phyloP scores from a whole-genome alignment of 345 rosid genomes.

The Lagerstroemia speciosa region DNA sequence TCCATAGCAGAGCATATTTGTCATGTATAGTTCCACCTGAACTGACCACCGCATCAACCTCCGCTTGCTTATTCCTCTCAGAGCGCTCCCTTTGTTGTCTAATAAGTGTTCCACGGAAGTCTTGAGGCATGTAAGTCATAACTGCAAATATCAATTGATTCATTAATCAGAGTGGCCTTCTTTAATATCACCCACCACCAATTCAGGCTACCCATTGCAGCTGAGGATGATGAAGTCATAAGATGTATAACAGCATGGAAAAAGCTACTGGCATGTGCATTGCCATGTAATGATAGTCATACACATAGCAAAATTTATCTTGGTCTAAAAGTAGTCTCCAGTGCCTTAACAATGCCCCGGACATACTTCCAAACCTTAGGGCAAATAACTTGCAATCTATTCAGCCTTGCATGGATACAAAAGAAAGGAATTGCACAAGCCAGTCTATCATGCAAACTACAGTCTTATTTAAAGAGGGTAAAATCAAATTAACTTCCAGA shows the following conservation, averaged over 20 bases:
- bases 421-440: not conserved
- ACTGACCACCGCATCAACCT: constrained; percentile 67
- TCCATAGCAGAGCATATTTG: constrained; percentile 78
- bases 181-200: not conserved
- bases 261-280: not conserved
- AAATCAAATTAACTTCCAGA: not conserved
- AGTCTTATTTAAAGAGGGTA: not conserved
- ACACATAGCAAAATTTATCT: no score
- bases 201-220: not conserved
- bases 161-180: not conserved
- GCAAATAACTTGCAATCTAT: not conserved
- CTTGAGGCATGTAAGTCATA: constrained; percentile 99
- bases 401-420: not conserved
- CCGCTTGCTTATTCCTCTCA: constrained; percentile 94
- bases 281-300: not conserved
- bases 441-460: not conserved
- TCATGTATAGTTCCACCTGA: constrained; percentile 78
- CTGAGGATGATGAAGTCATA: not conserved
- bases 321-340: not conserved
- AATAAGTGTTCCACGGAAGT: constrained; percentile 82
- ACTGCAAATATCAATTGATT: constrained; percentile 33
- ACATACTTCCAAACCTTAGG: not conserved
- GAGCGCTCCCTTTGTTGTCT: constrained; percentile 85
- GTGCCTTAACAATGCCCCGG: not conserved
- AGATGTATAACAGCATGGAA: not conserved